These are phyloP conservation scores for Quercus berberidifolia DNA, from an alignment of 306 rosid genomes.

Conservation along the genomic window DNA sequence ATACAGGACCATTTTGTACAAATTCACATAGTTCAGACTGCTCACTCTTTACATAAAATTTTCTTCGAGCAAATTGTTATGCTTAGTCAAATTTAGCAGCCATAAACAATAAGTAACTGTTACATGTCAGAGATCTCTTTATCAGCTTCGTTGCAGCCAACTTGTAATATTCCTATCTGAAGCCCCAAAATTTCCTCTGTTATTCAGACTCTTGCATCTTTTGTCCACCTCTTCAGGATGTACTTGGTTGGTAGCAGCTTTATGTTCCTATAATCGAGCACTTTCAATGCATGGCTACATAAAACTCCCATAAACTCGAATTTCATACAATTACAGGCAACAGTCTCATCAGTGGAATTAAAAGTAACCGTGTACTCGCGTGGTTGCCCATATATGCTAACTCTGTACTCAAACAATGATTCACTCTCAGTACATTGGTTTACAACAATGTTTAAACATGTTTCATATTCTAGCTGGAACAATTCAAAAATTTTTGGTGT, in stretches of 20 bases:
- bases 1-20: slow-evolving; percentile 8
- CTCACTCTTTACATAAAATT: not conserved
- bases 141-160: not conserved
- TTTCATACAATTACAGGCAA: slow-evolving; percentile 60
- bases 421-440: slow-evolving; percentile 37
- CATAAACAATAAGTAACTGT: not conserved
- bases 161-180: not conserved
- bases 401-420: slow-evolving; percentile 36
- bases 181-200: not conserved
- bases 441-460: slow-evolving; percentile 44
- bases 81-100: not conserved
- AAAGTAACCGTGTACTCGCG: slow-evolving; percentile 48
- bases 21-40: not conserved
- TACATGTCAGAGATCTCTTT: not conserved
- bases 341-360: slow-evolving; percentile 36
- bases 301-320: slow-evolving; percentile 55
- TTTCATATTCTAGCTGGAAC: slow-evolving; percentile 57
- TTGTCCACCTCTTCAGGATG: slow-evolving; percentile 65
- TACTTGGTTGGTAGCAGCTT: slow-evolving; percentile 50
- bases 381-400: slow-evolving; percentile 45
- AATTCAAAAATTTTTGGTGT: slow-evolving; percentile 47
- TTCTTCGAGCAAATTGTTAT: not conserved
- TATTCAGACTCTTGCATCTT: slow-evolving; percentile 53
- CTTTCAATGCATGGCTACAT: slow-evolving; percentile 59
- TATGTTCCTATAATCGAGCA: slow-evolving; percentile 53